phyloP scores from a whole-genome alignment of 495 filamentous ascomycete genomes.

The Astrocystis sublimbata region DNA sequence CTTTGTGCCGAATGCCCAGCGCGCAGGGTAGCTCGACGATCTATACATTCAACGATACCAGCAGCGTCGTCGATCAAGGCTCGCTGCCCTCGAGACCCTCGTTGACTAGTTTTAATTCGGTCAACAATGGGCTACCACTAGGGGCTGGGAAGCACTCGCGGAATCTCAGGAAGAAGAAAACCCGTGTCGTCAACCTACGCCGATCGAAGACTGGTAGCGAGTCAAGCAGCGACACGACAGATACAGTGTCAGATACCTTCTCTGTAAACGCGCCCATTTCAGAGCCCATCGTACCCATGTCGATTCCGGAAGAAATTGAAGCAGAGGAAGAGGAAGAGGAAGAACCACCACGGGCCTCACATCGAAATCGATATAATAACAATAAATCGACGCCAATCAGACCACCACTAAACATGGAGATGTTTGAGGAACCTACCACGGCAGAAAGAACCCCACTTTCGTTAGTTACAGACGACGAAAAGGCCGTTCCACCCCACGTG shows the following conservation, averaged over 20 bases:
- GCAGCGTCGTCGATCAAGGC: constrained; percentile 51
- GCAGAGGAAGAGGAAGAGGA: constrained; percentile 62
- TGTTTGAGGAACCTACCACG: constrained; percentile 23
- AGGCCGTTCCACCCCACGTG: constrained; percentile 20
- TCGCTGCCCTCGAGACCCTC: constrained; percentile 49
- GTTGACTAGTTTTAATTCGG: constrained; percentile 48
- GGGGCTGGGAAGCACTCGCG: constrained; percentile 66
- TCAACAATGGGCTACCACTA: constrained; percentile 62
- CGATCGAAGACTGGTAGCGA: constrained; percentile 61
- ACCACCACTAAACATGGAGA: constrained; percentile 33
- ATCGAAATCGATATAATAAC: constrained; percentile 43
- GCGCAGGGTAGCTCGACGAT: constrained; percentile 61
- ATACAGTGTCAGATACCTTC: constrained; percentile 38
- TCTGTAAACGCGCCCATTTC: constrained; percentile 47
- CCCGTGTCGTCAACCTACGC: constrained; percentile 88
- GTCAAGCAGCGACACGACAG: constrained; percentile 48
- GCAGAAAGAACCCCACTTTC: constrained; percentile 13
- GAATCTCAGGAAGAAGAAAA: constrained; percentile 78
- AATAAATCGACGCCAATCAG: constrained; percentile 29
- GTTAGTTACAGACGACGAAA: constrained; percentile 20
- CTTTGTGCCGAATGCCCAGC: constrained; percentile 61
- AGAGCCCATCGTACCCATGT: constrained; percentile 46
- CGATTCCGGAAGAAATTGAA: constrained; percentile 55
- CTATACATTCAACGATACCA: constrained; percentile 61
- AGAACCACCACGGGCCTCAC: constrained; percentile 44